Base-by-base conservation (phyloP, 805 yeast genomes). In the Candida broadrunensis region DNA sequence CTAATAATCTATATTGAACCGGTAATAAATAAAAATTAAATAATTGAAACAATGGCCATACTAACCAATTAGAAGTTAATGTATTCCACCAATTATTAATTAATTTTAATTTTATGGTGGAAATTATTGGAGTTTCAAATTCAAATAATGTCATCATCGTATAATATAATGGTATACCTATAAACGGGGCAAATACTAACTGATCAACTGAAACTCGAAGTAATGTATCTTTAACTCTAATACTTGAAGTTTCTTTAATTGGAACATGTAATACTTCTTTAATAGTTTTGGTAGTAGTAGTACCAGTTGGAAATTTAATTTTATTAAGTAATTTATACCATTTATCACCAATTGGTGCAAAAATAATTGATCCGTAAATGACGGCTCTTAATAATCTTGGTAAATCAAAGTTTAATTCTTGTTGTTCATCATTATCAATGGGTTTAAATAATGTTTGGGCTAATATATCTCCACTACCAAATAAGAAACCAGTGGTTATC, bases 31-130 rank as follows among this genome's bases (percentile, higher is more conserved):
- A 73, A 55, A 91, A 88, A 63, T 91, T 93, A 46, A 83, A 47
- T 40, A 81, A 54, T 63, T 93, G 98, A 47, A 93, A 85, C 0
- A 78, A 61, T 0, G 98, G 98, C 99, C 98, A 93, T 11, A 91
- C 84, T 38, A 72, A 55, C 90, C 95, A 88, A 59, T 89, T 90
- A 14, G 85, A 72, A 25, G 69, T 58, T 32, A 90, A 61, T 0
- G 96, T 89, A 3, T 75, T 72, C 81, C 80, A 65, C 78, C 80
- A 80, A 44, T 81, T 78, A 13, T 68, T 62, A 2, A 61, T 35
- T 18, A 83, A 51, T 47, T 77, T 81, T 4, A 48, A 36, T 38
- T 58, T 54, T 13, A 81, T 67, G 17, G 67, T 67, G 0, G 58
- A 57, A 3, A 62, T 29, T 0, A 75, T 55, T 36, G 73, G 65